Evolutionary conservation across 1,139 yeast species (phyloP).

Genomic region (Geotrichum candidum): DNA sequence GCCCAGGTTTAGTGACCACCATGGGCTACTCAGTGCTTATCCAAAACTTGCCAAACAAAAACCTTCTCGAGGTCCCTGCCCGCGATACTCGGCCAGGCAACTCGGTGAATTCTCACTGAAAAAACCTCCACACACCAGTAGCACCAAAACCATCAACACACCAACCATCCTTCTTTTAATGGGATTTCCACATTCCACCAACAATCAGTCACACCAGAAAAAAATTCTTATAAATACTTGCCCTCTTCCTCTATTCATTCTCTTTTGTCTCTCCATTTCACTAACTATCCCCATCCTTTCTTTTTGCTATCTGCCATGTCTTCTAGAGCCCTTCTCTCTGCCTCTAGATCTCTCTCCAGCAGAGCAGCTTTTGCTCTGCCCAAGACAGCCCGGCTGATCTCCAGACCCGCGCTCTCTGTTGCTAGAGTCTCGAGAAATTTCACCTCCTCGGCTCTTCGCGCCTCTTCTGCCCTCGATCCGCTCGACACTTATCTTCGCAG

Average conservation of each 20-base stretch:
- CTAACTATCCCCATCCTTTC: not conserved
- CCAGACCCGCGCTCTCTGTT: conserved; percentile 31
- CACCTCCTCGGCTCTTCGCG: not conserved
- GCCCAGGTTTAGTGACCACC: not conserved
- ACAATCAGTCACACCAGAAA: not conserved
- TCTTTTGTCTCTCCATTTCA: not conserved
- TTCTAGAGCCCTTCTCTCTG: not conserved
- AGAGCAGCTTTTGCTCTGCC: not conserved
- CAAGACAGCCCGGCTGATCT: not conserved
- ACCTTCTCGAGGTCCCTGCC: not conserved
- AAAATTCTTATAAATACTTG: not conserved
- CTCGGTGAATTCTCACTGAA: not conserved
- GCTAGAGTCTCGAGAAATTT: not conserved
- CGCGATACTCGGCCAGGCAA: not conserved
- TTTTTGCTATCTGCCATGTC: not conserved
- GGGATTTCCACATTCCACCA: not conserved
- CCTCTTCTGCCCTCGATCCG: conserved; percentile 33
- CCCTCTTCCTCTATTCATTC: not conserved
- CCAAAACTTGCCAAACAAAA: not conserved
- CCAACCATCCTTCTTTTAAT: not conserved
- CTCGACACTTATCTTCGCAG: conserved; percentile 85
- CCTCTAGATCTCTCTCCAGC: conserved; percentile 1
- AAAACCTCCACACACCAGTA: not conserved
- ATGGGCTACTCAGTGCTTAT: not conserved
- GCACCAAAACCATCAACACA: not conserved